Base-by-base conservation (phyloP, 495 filamentous ascomycete species). In the Arthonia radiata region DNA sequence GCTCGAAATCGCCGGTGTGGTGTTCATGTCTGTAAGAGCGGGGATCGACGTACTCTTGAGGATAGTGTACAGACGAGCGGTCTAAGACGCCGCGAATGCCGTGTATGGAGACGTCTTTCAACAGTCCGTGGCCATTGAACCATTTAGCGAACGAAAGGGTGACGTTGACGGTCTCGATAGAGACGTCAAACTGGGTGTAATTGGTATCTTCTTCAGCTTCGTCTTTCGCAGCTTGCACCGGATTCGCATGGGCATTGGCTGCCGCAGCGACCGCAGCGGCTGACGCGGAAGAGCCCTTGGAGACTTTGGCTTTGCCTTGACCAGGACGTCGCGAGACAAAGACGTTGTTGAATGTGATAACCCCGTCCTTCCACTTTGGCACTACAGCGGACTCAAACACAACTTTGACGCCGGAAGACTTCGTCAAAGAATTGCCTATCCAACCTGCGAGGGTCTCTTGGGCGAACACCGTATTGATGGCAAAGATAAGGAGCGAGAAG, bases 331-430 rank as follows among this genome's bases (percentile, higher is more conserved):
- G 58, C 5, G 86, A 94, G 2, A 94, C 75, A 41, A 94, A 94
- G 5, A 97, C 86, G 42, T 92, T 93, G 39, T 78, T 75, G 52
- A 97, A 90, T 0, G 78, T 78, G 33, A 97, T 97, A 13, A 91
- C 81, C 7, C 81, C 81, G 40, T 79, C 70, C 36, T 64, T 71
- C 86, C 86, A 97, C 40, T 72, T 79, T 7, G 86, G 86, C 9
- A 94, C 86, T 37, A 97, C 90, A 9, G 86, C 86, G 33, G 80
- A 93, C 47, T 97, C 86, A 42, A 97, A 97, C 13, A 97, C 72
- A 19, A 97, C 76, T 33, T 82, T 86, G n/a, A 93, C 51, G 2
- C 86, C 86, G 18, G 83, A 86, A 12, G 81, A 90, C 38, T 77
- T 74, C 2, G 86, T 97, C 3, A 97, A 57, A 46, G 94, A 92